Base-by-base conservation (phyloP, 176 grass and related monocot genomes). In the Canna indica region DNA sequence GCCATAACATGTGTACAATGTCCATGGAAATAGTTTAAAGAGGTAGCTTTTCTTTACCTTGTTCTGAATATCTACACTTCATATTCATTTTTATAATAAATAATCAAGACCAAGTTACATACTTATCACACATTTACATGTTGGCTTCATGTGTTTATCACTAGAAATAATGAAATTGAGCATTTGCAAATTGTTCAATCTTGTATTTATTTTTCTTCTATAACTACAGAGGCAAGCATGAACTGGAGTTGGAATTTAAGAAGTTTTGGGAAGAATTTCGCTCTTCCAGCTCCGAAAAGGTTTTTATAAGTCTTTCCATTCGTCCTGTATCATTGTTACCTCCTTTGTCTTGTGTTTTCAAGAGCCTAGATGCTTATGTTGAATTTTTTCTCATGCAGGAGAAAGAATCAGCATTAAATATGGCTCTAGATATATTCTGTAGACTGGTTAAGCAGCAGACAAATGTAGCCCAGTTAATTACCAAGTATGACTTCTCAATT, bases 201-300 rank as follows among this genome's bases (percentile, higher is more conserved):
- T 58, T 60, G 67, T 34, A 82, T 70, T 68, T 75, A 82, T 79
- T 17, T 33, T 70, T 36, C 28, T 78, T 48, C 72, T 59, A 57
- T 69, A 54, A 50, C 36, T 69, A 48, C 87, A 99, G 95, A 74
- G 90, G 84, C 25, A 99, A 90, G 83, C 32, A 84, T 86, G 95
- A 99, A 88, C 75, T 94, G 77, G 86, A 90, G 73, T 80, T 79
- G 36, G 90, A 90, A 79, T 90, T 99, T 78, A 94, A 73, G 90
- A 99, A 78, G 66, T 94, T 80, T 82, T 99, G 95, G 95, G 95
- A 99, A 82, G 95, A 94, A 74, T 99, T 99, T 67, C 95, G 95
- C 64, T 87, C 84, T 90, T 99, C 90, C 80, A 94, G 82, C 90
- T 99, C 84, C 47, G 95, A 99, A 77, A 94, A 99, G 90, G 95